These are phyloP conservation scores for Oemleria cerasiformis DNA, from an alignment of 306 rosid species.

Conservation along the genomic window DNA sequence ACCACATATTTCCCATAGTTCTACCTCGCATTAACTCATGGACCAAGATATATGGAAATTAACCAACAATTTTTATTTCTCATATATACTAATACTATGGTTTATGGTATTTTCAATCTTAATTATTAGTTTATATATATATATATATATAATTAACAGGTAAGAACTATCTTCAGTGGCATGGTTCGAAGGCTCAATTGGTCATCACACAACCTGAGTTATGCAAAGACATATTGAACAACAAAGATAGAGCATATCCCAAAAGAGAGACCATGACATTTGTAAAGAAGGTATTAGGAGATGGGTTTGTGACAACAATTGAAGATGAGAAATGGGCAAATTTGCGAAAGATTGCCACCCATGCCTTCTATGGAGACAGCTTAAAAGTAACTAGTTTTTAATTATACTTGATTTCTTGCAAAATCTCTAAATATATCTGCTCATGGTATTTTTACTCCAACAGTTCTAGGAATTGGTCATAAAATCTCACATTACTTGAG, in stretches of 20 bases:
- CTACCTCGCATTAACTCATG: background rate
- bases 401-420: no score
- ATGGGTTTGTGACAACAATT: background rate
- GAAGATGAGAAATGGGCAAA: background rate
- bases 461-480: no score
- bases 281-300: background rate
- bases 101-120: no score
- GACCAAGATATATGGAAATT: background rate
- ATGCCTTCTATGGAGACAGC: background rate
- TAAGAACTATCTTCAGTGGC: background rate
- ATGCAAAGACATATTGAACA: background rate
- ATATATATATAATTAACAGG: no score
- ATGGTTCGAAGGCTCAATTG: background rate
- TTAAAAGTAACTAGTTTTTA: background rate
- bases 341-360: background rate
- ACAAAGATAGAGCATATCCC: background rate
- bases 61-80: no score
- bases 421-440: no score
- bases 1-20: background rate
- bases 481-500: no score
- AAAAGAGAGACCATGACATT: background rate
- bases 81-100: no score
- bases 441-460: no score
- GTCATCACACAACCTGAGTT: background rate
- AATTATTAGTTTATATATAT: no score